These are phyloP conservation scores for Cladosporium austrohemisphaericum DNA, from an alignment of 2,329 filamentous ascomycete genomes.

Conservation along the genomic window DNA sequence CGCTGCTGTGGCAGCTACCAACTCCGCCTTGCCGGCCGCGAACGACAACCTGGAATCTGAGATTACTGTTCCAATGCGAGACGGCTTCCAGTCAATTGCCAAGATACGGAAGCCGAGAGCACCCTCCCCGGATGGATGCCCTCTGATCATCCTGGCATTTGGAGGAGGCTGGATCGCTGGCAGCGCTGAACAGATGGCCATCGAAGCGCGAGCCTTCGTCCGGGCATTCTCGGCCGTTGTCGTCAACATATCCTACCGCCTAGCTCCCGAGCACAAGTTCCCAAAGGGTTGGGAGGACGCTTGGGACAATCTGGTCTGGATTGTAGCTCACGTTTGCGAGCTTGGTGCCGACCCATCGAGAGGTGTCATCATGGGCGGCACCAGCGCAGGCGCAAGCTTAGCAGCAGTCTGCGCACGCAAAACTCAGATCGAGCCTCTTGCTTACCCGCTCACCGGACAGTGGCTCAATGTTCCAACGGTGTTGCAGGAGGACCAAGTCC, in stretches of 20 bases:
- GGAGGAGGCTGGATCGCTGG: slow-evolving; percentile 27
- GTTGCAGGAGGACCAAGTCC: slow-evolving; percentile 31
- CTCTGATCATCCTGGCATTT: slow-evolving; percentile 22
- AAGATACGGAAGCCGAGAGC: slow-evolving; percentile 30
- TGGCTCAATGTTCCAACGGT: slow-evolving; percentile 44
- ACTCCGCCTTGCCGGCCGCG: background rate
- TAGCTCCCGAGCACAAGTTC: slow-evolving; percentile 57
- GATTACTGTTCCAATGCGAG: slow-evolving; percentile 29
- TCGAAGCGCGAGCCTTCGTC: slow-evolving; percentile 18
- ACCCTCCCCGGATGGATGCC: slow-evolving; percentile 17
- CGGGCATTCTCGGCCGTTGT: slow-evolving; percentile 4
- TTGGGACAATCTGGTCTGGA: slow-evolving; percentile 48
- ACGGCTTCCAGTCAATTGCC: slow-evolving; percentile 32
- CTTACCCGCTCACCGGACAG: slow-evolving; percentile 45
- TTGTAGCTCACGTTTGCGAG: slow-evolving; percentile 36
- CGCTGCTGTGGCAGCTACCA: background rate
- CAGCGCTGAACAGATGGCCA: slow-evolving; percentile 18
- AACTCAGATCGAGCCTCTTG: slow-evolving; percentile 40
- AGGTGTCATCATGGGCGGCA: slow-evolving; percentile 51
- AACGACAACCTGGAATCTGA: background rate
- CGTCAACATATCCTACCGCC: slow-evolving; percentile 44
- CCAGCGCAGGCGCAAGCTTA: slow-evolving; percentile 46
- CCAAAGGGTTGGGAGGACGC: slow-evolving; percentile 52
- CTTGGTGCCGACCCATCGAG: slow-evolving; percentile 41
- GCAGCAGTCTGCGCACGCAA: slow-evolving; percentile 39